A percentile compares a stretch with the other conserved stretches of the same genome.
Evolutionary conservation across 768 basidiomycete genomes (phyloP).

Genomic region (Suillus placidus): DNA sequence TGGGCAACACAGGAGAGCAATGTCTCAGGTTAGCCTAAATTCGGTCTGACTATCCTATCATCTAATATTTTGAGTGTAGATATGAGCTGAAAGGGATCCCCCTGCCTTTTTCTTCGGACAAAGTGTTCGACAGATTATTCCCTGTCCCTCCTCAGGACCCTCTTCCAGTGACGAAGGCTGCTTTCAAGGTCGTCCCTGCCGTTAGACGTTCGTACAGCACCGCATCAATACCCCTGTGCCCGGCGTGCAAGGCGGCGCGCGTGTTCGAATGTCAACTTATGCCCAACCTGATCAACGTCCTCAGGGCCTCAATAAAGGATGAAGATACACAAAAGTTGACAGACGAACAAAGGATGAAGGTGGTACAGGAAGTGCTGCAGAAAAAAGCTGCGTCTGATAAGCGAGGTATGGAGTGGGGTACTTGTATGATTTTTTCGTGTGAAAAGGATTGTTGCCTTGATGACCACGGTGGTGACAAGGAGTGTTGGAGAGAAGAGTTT

Average conservation of each 20-base stretch:
- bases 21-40: slow-evolving; percentile 68
- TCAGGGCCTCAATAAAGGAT: slow-evolving; percentile 41
- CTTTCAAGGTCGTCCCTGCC: slow-evolving; percentile 52
- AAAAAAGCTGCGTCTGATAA: slow-evolving; percentile 45
- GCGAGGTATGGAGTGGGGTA: slow-evolving; percentile 93
- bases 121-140: slow-evolving; percentile 74
- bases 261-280: slow-evolving; percentile 94
- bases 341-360: slow-evolving; percentile 71
- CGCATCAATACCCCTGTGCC: slow-evolving; percentile 61
- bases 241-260: slow-evolving; percentile 63
- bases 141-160: slow-evolving; percentile 48
- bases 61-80: slow-evolving; percentile 40
- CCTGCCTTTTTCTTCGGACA: slow-evolving; percentile 82
- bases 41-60: neutral
- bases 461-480: slow-evolving; percentile 41
- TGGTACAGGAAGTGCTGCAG: slow-evolving; percentile 58
- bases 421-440: slow-evolving; percentile 87
- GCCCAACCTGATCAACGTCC: slow-evolving; percentile 87
- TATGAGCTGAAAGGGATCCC: slow-evolving; percentile 89
- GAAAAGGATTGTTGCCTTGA: slow-evolving; percentile 70
- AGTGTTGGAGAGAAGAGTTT: slow-evolving; percentile 71
- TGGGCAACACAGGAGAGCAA: slow-evolving; percentile 74
- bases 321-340: slow-evolving; percentile 41
- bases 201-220: slow-evolving; percentile 58
- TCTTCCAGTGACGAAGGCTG: slow-evolving; percentile 61